These are phyloP conservation scores for Pseudogymnoascus sp. DNA, from an alignment of 2,329 filamentous ascomycete species.

Conservation along the genomic window DNA sequence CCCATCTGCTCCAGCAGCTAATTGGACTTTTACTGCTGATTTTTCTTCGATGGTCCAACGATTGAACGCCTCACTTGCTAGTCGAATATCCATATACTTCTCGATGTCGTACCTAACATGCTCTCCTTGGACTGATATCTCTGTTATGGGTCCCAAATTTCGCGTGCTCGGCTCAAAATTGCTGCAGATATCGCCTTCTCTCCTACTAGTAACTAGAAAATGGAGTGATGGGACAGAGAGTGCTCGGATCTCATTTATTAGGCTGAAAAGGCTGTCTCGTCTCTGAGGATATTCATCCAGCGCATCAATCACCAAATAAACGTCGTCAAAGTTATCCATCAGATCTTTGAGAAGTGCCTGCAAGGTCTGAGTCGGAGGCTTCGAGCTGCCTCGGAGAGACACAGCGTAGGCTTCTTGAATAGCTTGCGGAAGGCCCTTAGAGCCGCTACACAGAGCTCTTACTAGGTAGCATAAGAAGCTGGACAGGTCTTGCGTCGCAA, in stretches of 20 bases:
- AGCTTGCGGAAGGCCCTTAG: constrained; percentile 1
- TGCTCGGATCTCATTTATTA: constrained; percentile 7
- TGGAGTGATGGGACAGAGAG: neutral
- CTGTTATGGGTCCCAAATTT: neutral
- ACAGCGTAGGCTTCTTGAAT: neutral
- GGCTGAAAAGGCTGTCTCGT: constrained; percentile 4
- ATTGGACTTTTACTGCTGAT: neutral
- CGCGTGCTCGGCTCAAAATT: neutral
- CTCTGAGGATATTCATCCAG: constrained; percentile 17
- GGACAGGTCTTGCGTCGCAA: constrained; percentile 11
- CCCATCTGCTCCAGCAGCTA: neutral
- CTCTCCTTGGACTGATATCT: neutral
- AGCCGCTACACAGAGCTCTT: constrained; percentile 13
- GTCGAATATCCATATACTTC: neutral
- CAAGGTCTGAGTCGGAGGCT: constrained; percentile 3
- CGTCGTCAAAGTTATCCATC: constrained; percentile 7
- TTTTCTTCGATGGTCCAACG: neutral
- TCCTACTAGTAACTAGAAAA: neutral
- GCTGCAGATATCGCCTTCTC: constrained; percentile 11
- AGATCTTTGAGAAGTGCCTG: constrained; percentile 11
- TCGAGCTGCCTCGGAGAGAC: constrained; percentile 12
- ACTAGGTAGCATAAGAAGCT: constrained; percentile 13
- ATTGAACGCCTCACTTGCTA: neutral
- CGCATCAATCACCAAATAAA: constrained; percentile 17
- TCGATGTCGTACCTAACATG: neutral